Evolutionary conservation across 2,329 filamentous ascomycete species (phyloP), one percentile per base, ranked within the genome.

Genomic region (Pyricularia pennisetigena): DNA sequence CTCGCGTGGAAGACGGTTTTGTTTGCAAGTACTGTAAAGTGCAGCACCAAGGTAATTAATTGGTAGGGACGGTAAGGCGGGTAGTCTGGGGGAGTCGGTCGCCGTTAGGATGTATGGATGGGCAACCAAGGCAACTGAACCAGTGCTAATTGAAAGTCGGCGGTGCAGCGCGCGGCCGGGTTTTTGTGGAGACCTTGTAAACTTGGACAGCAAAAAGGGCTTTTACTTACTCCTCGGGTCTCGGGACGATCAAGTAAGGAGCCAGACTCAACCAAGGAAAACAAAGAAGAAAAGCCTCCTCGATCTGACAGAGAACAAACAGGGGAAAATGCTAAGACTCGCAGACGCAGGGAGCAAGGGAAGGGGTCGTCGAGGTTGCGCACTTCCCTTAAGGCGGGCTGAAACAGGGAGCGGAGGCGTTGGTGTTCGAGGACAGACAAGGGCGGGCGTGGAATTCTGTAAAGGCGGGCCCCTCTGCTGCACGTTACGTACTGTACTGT

Each of bases 341-440:
- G 23, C n/a, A 26, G 24, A 62, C 9, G 59, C 23, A 30, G 29
- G 65, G n/a, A 30, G 65, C 57, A 61, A 68, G 66, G 66, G 61
- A 61, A 68, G 66, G 61, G 64, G 20, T 54, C n/a, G 57, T 49
- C 54, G 69, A 69, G 67, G 66, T 63, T 23, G 29, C 64, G 68
- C 59, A 57, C 28, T 57, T 67, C 66, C 26, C 59, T 35, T 64
- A 41, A 41, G 23, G 66, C 66, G 59, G 71, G 70, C 73, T 74
- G 73, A 75, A 75, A 74, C 72, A 72, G 69, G 69, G 64, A 49
- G 72, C 71, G 73, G 72, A 73, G 72, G 66, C 69, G 70, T 68
- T 67, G 57, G 70, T 65, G 70, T 71, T 74, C 69, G 73, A 73
- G 71, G 69, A 70, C 69, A 69, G 67, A 70, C 69, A 68, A 69